These are phyloP conservation scores for Seminavis robusta DNA, from an alignment of 108 stramenopile species.

Conservation along the genomic window DNA sequence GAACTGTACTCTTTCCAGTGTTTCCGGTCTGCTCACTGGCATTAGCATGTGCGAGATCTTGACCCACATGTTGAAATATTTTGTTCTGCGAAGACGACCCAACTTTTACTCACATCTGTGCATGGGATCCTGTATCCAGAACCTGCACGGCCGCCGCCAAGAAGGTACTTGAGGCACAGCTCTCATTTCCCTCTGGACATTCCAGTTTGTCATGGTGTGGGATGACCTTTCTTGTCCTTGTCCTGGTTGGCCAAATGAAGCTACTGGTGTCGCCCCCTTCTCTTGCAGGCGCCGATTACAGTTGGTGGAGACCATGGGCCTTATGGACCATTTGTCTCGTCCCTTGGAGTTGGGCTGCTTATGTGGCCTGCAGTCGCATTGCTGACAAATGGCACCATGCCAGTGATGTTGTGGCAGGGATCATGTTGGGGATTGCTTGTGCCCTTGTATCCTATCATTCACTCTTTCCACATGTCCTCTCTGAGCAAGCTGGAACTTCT, in stretches of 20 bases:
- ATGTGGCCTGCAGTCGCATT: constrained; percentile 43
- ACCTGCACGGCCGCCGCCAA: constrained; percentile 43
- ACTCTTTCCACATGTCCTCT: too few species aligned
- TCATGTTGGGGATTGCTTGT: constrained; percentile 54
- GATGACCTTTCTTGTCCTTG: constrained; percentile 56
- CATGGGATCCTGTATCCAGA: constrained; percentile 40
- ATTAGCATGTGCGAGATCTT: constrained; percentile 60
- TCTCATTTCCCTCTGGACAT: constrained; percentile 83
- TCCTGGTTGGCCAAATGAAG: constrained; percentile 50
- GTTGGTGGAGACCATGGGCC: constrained; percentile 9
- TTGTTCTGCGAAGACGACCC: constrained; percentile 65
- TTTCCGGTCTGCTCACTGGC: constrained; percentile 45
- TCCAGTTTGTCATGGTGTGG: constrained; percentile 57
- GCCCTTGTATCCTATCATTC: too few species aligned
- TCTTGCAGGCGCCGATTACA: constrained; percentile 10
- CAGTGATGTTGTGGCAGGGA: constrained; percentile 71
- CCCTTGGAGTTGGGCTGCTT: constrained; percentile 35
- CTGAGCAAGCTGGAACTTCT: too few species aligned
- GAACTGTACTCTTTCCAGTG: constrained; percentile 32
- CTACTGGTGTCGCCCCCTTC: background rate
- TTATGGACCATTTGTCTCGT: constrained; percentile 4
- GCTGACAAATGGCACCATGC: constrained; percentile 86
- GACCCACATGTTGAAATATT: constrained; percentile 69
- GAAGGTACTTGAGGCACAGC: constrained; percentile 55
- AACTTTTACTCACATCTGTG: constrained; percentile 82